Evolutionary conservation across 257 asterid genomes (phyloP).

Genomic region (Jacaranda copaia): DNA sequence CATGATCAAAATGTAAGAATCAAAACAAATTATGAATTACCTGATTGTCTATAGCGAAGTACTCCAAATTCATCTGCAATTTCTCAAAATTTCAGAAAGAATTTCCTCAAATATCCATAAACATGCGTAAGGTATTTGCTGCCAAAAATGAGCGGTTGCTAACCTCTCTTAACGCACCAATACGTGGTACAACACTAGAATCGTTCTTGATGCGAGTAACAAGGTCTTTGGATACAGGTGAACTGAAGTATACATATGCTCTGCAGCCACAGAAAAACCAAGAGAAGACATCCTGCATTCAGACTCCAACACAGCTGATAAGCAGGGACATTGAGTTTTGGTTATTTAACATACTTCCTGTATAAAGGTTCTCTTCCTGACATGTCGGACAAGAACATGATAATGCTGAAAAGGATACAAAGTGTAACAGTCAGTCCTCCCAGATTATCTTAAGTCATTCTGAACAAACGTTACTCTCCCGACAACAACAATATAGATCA

Average conservation of each 20-base stretch:
- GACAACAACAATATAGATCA: background rate
- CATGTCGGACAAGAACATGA: slow-evolving; percentile 93
- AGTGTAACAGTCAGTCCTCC: slow-evolving; percentile 46
- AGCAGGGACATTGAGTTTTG: background rate
- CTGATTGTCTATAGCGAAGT: slow-evolving; percentile 81
- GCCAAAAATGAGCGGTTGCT: slow-evolving; percentile 30
- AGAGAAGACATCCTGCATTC: slow-evolving; percentile 30
- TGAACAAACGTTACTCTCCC: slow-evolving; percentile 17
- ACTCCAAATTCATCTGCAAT: slow-evolving; percentile 91
- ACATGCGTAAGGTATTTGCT: background rate
- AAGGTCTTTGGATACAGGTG: slow-evolving; percentile 73
- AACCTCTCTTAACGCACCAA: slow-evolving; percentile 89
- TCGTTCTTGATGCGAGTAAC: slow-evolving; percentile 77
- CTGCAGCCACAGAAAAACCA: slow-evolving; percentile 56
- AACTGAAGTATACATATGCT: slow-evolving; percentile 83
- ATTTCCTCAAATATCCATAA: background rate
- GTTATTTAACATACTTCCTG: slow-evolving; percentile 64
- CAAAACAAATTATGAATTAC: slow-evolving; percentile 43
- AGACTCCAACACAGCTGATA: slow-evolving; percentile 25
- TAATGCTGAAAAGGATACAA: slow-evolving; percentile 61
- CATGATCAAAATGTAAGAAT: slow-evolving; percentile 11
- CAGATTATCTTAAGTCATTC: slow-evolving; percentile 1
- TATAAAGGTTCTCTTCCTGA: slow-evolving; percentile 97
- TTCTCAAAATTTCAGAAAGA: slow-evolving; percentile 30
- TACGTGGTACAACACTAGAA: slow-evolving; percentile 80